phyloP scores from a whole-genome alignment of 345 rosid species.

The Camelina hispida region DNA sequence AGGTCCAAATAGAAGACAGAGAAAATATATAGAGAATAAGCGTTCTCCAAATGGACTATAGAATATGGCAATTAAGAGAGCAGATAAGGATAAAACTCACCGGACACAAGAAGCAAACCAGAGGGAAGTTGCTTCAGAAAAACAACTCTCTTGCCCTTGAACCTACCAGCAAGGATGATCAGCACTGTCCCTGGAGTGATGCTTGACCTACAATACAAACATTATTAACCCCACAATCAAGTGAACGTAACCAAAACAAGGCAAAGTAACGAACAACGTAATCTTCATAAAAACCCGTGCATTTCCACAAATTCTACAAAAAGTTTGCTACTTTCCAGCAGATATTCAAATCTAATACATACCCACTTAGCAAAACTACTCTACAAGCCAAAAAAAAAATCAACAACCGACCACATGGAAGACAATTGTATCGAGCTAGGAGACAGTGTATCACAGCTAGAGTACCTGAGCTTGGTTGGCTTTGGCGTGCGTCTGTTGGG shows the following conservation, averaged over 20 bases:
- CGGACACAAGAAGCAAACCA: conserved; percentile 83
- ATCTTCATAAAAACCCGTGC: neutral
- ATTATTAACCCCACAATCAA: neutral
- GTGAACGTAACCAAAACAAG: neutral
- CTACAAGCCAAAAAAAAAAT: neutral
- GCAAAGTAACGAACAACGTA: neutral
- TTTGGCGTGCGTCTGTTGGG: conserved; percentile 66
- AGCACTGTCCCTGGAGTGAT: conserved; percentile 75
- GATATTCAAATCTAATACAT: neutral
- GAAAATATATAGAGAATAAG: neutral
- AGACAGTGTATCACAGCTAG: neutral
- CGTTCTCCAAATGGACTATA: neutral
- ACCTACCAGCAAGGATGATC: conserved; percentile 79
- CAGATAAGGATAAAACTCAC: conserved; percentile 41
- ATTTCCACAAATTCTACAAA: conserved; percentile 1
- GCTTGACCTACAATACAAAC: conserved; percentile 52
- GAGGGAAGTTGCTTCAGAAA: conserved; percentile 84
- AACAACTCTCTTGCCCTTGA: conserved; percentile 89
- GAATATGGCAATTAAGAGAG: neutral
- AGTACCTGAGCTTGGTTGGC: conserved; percentile 64
- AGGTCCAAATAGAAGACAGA: neutral
- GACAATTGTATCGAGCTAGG: neutral
- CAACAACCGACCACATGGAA: neutral
- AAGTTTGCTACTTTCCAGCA: neutral
- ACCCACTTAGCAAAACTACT: neutral